A percentile compares a stretch with the other conserved stretches of the same genome.
phyloP scores from a whole-genome alignment of 2,329 filamentous ascomycete genomes.

The Pseudopithomyces chartarum region DNA sequence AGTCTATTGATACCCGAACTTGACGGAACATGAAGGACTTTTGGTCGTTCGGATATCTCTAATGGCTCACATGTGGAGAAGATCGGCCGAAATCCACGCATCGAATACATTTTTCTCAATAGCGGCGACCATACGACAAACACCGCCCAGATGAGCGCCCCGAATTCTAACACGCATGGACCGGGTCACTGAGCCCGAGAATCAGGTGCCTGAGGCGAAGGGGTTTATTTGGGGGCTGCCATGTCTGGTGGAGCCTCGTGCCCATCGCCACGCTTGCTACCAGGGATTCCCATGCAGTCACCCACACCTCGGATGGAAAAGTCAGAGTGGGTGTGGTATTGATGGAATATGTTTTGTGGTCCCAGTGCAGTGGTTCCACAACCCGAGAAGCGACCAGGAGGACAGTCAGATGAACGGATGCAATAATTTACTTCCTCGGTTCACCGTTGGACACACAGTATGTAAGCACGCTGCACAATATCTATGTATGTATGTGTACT shows the following conservation, averaged over 20 bases:
- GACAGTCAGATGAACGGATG: background rate
- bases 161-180: too few species aligned
- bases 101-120: background rate
- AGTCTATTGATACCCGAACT: conserved; percentile 27
- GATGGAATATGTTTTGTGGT: background rate
- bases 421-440: background rate
- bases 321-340: background rate
- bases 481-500: too few species aligned
- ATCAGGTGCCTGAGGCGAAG: background rate
- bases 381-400: background rate
- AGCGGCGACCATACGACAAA: too few species aligned
- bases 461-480: background rate
- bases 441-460: background rate
- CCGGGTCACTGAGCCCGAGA: too few species aligned
- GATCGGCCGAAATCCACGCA: background rate
- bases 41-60: background rate
- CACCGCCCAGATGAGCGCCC: too few species aligned
- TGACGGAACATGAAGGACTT: conserved; percentile 16
- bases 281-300: background rate
- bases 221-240: background rate
- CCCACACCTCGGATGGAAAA: background rate
- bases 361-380: background rate
- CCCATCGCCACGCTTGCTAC: background rate
- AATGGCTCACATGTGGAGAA: background rate
- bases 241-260: background rate